These are phyloP conservation scores for Cercophora scortea DNA, from an alignment of 495 filamentous ascomycete genomes.

Conservation along the genomic window DNA sequence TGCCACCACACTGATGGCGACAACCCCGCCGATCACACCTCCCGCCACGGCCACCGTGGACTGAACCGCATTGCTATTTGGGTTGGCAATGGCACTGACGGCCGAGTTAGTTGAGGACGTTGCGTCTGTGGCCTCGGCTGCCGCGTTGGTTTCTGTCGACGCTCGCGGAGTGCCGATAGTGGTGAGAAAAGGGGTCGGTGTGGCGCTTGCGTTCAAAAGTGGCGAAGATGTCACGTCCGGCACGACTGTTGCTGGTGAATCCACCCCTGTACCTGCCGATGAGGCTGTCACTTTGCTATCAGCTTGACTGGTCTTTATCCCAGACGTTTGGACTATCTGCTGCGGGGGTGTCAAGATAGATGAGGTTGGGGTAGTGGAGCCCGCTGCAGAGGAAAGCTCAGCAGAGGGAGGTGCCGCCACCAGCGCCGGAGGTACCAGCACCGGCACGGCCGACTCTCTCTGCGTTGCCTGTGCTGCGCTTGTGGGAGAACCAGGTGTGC, in stretches of 20 bases:
- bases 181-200: constrained; percentile 10
- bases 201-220: constrained; percentile 7
- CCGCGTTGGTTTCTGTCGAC: constrained; percentile 9
- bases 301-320: constrained; percentile 22
- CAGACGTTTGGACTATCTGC: constrained; percentile 11
- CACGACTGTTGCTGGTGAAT: constrained; percentile 6
- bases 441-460: constrained; percentile 3
- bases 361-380: too few species aligned
- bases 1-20: constrained; percentile 34
- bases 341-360: constrained; percentile 11
- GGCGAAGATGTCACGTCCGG: constrained; percentile 8
- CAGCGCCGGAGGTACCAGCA: background rate
- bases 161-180: constrained; percentile 12
- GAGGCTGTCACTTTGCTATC: constrained; percentile 25
- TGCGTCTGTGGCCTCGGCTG: constrained; percentile 6
- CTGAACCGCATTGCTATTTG: constrained; percentile 19
- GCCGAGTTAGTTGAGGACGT: constrained; percentile 10
- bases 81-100: constrained; percentile 6
- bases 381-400: constrained; percentile 2
- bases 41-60: constrained; percentile 38
- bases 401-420: constrained; percentile 7
- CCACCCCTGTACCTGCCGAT: constrained; percentile 4
- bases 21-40: constrained; percentile 42
- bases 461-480: constrained; percentile 10
- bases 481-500: constrained; percentile 5